Evolutionary conservation across 2,329 filamentous ascomycete genomes (phyloP), one percentile per base, ranked within the genome.

Genomic region (Parafenestella ontariensis): DNA sequence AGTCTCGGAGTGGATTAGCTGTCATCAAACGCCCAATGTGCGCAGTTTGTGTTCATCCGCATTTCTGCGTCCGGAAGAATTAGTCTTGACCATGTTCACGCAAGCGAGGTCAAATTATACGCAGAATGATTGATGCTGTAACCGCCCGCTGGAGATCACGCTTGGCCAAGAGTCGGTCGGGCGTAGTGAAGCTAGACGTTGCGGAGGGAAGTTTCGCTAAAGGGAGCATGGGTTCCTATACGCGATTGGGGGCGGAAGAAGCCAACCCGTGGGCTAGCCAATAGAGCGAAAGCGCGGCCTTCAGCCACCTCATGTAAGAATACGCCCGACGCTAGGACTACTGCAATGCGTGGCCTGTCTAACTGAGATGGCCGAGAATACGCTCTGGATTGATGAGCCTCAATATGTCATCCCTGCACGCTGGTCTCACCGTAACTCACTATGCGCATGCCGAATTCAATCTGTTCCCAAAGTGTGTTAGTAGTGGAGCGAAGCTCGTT

Each of bases 291-390:
- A 37, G 29, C 20, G 39, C 15, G 15, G 43, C 47, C 49, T 59
- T 55, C 45, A 59, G 54, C 53, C 52, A 58, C 47, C 62, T 66
- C 42, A 62, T 52, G 63, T 68, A 52, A 68, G 65, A 65, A 57
- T 62, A 65, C 64, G 64, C 64, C 64, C 64, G 55, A 56, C 59
- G 54, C 58, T 54, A 46, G 37, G 41, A 48, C 49, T 40, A 47
- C 42, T 51, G 48, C 42, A 42, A 53, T 49, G 48, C 56, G 31
- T 47, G 29, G 33, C 44, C 26, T 20, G 41, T 24, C 46, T 51
- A 52, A 49, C 36, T 46, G 31, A 34, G 48, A 43, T 46, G 29
- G 52, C 49, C 39, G 41, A 48, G 46, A 36, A 34, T 23, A 24
- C 46, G 47, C 34, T 41, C 39, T 50, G 45, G 56, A 43, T 54